Evolutionary conservation across 148 eudicot species (phyloP), one percentile per base, ranked within the genome.

Genomic region (Tetragonia tetragonoides): DNA sequence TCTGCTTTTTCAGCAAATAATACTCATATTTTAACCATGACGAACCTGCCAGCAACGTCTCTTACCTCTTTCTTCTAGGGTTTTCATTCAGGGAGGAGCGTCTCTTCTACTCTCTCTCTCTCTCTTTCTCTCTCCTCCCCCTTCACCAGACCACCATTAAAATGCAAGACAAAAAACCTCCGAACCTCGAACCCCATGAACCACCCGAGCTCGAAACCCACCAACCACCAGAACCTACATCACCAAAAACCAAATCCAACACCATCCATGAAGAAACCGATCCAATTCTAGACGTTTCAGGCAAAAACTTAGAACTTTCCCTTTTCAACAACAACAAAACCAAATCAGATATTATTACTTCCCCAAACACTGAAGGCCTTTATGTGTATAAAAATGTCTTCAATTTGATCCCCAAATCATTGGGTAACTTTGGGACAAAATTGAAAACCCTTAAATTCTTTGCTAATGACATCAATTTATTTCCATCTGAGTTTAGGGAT

Each of bases 401-500:
- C 68, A 90, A 91, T 85, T 82, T 95, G 84, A 84, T 95, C 4
- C 97, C 98, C 1, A 82, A 84, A 62, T 87, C 88, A 62, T 41
- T 90, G 63, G 97, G 92, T 20, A 75, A 76, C 49, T 66, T 88
- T 6, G 83, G 87, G 21, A 68, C 70, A 40, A 77, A 78, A 68
- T 59, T 95, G 78, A 95, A 89, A 76, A 92, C 89, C 11, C 68
- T 95, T 68, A 95, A 95, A 62, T 92, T 88, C 53, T 95, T 92
- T 37, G 90, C 90, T 0, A 95, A 95, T 54, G 96, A 92, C 70
- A 73, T 95, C 54, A 89, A 95, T 83, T 83, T 95, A 85, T 92
- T 95, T 62, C 90, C 95, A 0, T 54, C 82, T 7, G 95, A 89
- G 80, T 84, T 92, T 64, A 57, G 81, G 77, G 84, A 91, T 72